Percentiles rank a stretch among this genome's conserved stretches.
These are phyloP conservation scores for Colletotrichum lentis DNA, from an alignment of 2,329 filamentous ascomycete genomes.

Conservation along the genomic window DNA sequence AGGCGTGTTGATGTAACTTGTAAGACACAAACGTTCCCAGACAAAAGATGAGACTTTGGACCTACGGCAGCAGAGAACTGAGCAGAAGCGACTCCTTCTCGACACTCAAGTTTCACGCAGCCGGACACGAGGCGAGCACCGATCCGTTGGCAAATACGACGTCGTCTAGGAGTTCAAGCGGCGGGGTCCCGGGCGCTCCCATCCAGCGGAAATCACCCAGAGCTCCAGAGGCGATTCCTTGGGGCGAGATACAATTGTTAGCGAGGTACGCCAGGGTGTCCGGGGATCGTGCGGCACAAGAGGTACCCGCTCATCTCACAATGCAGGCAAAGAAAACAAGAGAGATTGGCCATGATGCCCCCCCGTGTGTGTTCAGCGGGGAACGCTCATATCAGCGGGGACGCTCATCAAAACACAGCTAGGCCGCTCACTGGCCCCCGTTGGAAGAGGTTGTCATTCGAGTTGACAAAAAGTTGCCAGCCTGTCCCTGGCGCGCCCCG, in stretches of 20 bases:
- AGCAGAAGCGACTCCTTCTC: too few species aligned
- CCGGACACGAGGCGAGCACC: background rate
- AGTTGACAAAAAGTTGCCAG: background rate
- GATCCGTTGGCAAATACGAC: constrained; percentile 33
- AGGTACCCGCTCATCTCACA: background rate
- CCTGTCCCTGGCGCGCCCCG: constrained; percentile 26
- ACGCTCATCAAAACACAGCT: constrained; percentile 34
- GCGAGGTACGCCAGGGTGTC: background rate
- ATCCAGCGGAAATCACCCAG: constrained; percentile 32
- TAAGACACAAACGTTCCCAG: constrained; percentile 1
- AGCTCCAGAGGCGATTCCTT: constrained; percentile 16
- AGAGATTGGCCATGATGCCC: constrained; percentile 26
- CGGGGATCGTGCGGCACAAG: too few species aligned
- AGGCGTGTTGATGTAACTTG: background rate
- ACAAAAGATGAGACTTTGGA: background rate
- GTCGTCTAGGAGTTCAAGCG: constrained; percentile 33
- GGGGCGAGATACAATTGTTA: background rate
- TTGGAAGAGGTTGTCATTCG: background rate
- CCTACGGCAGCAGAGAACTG: background rate
- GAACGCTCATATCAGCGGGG: too few species aligned
- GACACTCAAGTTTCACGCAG: background rate
- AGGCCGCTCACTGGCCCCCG: constrained; percentile 17
- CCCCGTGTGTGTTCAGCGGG: constrained; percentile 1
- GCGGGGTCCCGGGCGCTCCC: constrained; percentile 18
- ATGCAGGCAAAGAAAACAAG: background rate